These are phyloP conservation scores for Linderniella brevidens DNA, from an alignment of 257 asterid species.

Conservation along the genomic window DNA sequence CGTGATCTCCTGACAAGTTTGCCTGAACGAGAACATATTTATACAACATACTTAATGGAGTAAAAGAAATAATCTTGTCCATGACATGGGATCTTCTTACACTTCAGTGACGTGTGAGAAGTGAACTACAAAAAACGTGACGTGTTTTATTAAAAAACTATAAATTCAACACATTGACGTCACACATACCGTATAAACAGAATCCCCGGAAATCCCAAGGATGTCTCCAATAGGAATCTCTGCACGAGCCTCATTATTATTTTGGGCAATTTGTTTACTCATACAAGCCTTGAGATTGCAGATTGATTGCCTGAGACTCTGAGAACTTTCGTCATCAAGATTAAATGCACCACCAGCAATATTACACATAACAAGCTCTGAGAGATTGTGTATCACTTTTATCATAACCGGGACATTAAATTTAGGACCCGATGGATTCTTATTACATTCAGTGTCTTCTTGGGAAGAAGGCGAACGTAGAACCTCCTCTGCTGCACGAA, in stretches of 20 bases:
- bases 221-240: conserved; percentile 15
- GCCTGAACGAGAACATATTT: no score
- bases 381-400: conserved; percentile 38
- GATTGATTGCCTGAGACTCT: conserved; percentile 28
- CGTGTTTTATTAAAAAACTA: no score
- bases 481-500: conserved; percentile 74
- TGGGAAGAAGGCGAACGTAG: conserved; percentile 57
- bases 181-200: conserved; percentile 27
- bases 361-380: conserved; percentile 43
- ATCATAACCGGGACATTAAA: conserved; percentile 34
- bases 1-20: no score
- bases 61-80: no score
- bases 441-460: conserved; percentile 32
- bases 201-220: conserved; percentile 21
- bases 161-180: background rate
- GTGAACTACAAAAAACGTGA: no score
- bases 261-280: conserved; percentile 20
- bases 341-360: conserved; percentile 21
- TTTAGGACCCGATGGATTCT: conserved; percentile 17
- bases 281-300: conserved; percentile 39
- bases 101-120: no score
- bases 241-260: conserved; percentile 13
- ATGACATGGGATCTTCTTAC: no score
- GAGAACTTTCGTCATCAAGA: conserved; percentile 32
- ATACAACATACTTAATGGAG: no score